phyloP scores from a whole-genome alignment of 805 yeast species.

The Pichia ethanolica region DNA sequence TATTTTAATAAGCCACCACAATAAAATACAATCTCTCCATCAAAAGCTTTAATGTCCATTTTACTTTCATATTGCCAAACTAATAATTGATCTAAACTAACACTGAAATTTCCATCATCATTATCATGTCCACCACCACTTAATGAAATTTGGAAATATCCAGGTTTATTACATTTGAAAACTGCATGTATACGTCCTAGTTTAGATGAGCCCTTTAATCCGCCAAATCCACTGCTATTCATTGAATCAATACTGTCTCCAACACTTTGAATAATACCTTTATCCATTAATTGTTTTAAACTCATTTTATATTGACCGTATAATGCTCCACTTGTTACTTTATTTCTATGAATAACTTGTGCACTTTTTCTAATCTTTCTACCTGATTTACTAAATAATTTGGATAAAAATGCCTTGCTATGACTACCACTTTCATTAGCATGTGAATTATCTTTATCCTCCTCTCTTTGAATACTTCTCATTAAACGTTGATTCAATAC shows the following conservation, averaged over 20 bases:
- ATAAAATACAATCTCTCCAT: constrained; percentile 42
- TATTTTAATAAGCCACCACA: constrained; percentile 4
- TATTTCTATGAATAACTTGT: background rate
- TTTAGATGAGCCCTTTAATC: background rate
- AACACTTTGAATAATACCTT: constrained; percentile 4
- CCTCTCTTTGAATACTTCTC: background rate
- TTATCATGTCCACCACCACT: constrained; percentile 29
- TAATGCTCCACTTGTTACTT: background rate
- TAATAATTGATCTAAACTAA: constrained; percentile 67
- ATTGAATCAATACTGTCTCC: background rate
- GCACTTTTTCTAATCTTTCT: constrained; percentile 2
- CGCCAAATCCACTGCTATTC: background rate
- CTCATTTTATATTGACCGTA: background rate
- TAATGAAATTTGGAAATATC: constrained; percentile 61
- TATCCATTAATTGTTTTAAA: constrained; percentile 5
- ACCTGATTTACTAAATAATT: constrained; percentile 32
- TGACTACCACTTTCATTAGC: constrained; percentile 2
- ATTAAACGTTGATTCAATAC: background rate
- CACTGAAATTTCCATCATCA: constrained; percentile 24
- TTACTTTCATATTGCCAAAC: constrained; percentile 66
- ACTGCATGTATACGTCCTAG: constrained; percentile 57
- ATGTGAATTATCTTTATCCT: constrained; percentile 34
- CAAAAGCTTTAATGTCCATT: constrained; percentile 47
- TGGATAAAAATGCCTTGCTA: constrained; percentile 30
- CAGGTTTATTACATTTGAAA: constrained; percentile 68